Conservation (phyloP, 208 protist species). For the Acanthamoeba quina region DNA sequence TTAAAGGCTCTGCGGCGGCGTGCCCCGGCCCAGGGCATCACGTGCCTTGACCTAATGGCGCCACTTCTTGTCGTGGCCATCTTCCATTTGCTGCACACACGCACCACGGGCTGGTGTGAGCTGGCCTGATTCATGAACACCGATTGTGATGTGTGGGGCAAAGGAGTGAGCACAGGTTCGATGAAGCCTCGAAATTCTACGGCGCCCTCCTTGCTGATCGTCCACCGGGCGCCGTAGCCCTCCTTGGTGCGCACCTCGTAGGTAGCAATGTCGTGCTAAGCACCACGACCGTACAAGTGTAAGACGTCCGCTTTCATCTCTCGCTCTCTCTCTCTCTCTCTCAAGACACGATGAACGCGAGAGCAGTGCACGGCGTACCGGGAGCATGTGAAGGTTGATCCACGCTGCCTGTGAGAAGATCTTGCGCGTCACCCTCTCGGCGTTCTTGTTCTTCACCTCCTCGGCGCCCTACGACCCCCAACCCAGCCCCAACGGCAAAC, state of each 20-base stretch:
- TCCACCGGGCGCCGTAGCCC: slow-evolving; percentile 50
- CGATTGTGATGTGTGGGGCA: not conserved
- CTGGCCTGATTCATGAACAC: not conserved
- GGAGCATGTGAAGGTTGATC: slow-evolving; percentile 63
- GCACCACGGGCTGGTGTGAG: no score
- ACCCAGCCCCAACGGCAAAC: no score
- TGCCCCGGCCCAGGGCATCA: no score
- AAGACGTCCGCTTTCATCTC: no score
- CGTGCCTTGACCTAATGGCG: not conserved
- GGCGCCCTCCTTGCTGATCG: not conserved
- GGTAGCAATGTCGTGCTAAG: not conserved
- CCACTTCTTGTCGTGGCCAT: slow-evolving; percentile 57
- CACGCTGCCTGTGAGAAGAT: slow-evolving; percentile 47
- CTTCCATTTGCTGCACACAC: slow-evolving; percentile 27
- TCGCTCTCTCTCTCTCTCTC: no score
- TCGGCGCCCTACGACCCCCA: slow-evolving; percentile 27
- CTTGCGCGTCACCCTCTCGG: slow-evolving; percentile 36
- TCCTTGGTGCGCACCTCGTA: slow-evolving; percentile 64
- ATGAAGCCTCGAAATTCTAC: slow-evolving; percentile 55
- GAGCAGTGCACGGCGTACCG: not conserved
- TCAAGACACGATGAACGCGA: not conserved
- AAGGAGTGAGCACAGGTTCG: slow-evolving; percentile 13
- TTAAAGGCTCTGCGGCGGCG: no score
- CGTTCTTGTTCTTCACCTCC: slow-evolving; percentile 62
- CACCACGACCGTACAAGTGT: no score